phyloP scores from a whole-genome alignment of 2,329 filamentous ascomycete species.

The Diaporthe citriasiana region DNA sequence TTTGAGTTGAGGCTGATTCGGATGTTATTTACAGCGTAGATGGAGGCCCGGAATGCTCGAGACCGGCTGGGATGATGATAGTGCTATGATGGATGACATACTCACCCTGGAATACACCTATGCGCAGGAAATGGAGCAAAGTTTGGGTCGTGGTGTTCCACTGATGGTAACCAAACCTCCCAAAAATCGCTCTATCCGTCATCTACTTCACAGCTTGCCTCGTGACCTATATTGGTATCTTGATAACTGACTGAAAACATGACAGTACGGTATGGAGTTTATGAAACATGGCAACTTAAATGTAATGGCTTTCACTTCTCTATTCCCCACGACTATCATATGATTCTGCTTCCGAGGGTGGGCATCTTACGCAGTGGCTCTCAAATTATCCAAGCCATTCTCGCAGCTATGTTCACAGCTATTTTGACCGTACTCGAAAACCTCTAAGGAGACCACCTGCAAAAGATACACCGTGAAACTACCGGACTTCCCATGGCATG shows the following conservation, averaged over 20 bases:
- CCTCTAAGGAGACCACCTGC: no score
- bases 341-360: background rate
- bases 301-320: background rate
- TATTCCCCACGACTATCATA: accelerated
- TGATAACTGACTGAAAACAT: background rate
- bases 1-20: background rate
- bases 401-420: background rate
- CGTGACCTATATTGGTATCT: background rate
- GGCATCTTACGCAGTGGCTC: background rate
- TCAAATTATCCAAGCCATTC: background rate
- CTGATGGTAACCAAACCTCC: background rate
- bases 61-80: background rate
- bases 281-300: constrained; percentile 34
- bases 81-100: background rate
- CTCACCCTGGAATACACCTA: background rate
- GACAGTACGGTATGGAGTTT: constrained; percentile 29
- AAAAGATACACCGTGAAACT: background rate
- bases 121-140: background rate
- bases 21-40: background rate
- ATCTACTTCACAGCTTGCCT: background rate
- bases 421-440: background rate
- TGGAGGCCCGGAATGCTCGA: constrained; percentile 3
- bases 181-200: no score
- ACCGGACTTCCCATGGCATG: background rate
- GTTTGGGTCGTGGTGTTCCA: background rate